Base-by-base conservation (phyloP, 164 flowering plant genomes). In the Amborella trichopoda region DNA sequence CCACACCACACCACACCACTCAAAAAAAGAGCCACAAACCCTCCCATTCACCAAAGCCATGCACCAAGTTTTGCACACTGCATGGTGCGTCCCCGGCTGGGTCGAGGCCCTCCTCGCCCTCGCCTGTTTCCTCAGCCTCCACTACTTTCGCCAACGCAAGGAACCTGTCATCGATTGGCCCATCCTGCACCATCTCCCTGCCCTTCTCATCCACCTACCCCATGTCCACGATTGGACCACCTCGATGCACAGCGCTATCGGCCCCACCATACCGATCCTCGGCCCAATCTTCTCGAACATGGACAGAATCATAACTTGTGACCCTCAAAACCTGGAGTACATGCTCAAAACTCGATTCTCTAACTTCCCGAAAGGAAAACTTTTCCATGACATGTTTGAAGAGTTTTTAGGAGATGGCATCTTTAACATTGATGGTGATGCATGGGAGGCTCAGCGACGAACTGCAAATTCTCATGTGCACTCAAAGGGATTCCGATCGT, bases 361-460 rank as follows among this genome's bases (percentile, higher is more conserved):
- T 14, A 52, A 52, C 25, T 52, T 20, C 14, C 55, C 55, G 16
- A 52, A 52, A 21, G 55, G 55, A 3, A 0, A 6, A 5, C 39
- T 28, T 0, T 52, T 27, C 26, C 2, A 3, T 0, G 47, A 52
- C 26, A 52, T 14, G 0, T 52, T 52, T 22, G 55, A 52, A 2
- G 11, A 40, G 8, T n/a, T n/a, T n/a, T 26, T 52, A 8, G 54
- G 54, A 12, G 24, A 40, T 18, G 54, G 45, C 11, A 50, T 50
- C 22, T 39, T 50, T 11, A 40, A 21, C 12, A 47, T 37, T 4
- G 55, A 52, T n/a, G 21, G n/a, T 14, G 55, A 52, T 3, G n/a
- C 21, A 0, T 52, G 55, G 55, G 22, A 13, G 12, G 16, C 23
- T 10, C 47, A 52, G 23, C 28, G 55, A 26, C 40, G 30, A 25